Conservation (phyloP, 1,139 yeast genomes). For the Candida tunisiensis region DNA sequence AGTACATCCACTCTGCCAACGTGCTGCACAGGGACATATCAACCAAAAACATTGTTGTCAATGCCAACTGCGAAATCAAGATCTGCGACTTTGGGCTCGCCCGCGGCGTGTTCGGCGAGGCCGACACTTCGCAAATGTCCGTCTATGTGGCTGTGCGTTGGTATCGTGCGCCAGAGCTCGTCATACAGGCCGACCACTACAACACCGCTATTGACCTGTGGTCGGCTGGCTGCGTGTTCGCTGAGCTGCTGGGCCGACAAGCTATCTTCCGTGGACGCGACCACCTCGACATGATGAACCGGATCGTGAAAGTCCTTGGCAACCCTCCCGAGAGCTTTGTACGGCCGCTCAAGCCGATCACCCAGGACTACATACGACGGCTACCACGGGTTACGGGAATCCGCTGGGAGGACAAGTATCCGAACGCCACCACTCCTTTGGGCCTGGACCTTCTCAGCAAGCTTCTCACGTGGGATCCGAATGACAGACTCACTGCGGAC, state of each 20-base stretch:
- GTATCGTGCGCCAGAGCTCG: conserved; percentile 97
- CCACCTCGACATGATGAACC: conserved; percentile 88
- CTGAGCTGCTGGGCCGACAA: conserved; percentile 81
- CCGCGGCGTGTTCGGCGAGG: conserved; percentile 72
- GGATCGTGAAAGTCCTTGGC: conserved; percentile 71
- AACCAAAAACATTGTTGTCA: conserved; percentile 84
- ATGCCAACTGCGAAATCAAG: conserved; percentile 91
- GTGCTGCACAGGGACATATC: conserved; percentile 88
- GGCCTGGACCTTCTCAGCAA: conserved; percentile 70
- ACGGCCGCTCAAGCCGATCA: conserved; percentile 69
- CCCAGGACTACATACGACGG: conserved; percentile 82
- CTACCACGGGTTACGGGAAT: conserved; percentile 72
- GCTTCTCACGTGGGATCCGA: conserved; percentile 79
- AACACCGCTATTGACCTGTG: conserved; percentile 93
- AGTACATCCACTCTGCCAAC: conserved; percentile 90
- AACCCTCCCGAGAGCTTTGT: conserved; percentile 81
- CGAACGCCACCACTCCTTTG: conserved; percentile 71
- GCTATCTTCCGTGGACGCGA: conserved; percentile 91
- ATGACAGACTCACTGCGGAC: conserved; percentile 54
- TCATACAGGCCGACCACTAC: conserved; percentile 83
- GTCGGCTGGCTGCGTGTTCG: conserved; percentile 95
- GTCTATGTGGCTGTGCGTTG: conserved; percentile 97
- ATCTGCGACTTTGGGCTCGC: conserved; percentile 96
- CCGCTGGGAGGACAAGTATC: conserved; percentile 58
- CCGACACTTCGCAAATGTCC: conserved; percentile 75